Base-by-base conservation (phyloP, 225 moss, liverwort and hornwort species). In the Sphagnum tenellum region DNA sequence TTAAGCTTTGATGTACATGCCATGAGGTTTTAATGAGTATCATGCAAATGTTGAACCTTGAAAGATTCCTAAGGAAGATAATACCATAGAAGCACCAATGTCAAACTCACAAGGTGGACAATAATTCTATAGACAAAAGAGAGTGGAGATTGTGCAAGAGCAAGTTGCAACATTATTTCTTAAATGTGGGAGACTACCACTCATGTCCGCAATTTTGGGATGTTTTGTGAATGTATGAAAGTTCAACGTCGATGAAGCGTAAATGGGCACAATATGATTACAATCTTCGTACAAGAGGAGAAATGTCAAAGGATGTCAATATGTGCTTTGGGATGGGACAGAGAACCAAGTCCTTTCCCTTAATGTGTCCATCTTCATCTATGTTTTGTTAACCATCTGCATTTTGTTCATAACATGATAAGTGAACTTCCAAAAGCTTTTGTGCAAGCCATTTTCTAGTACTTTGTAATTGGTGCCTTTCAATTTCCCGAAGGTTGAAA, bases 161-260 rank as follows among this genome's bases (percentile, higher is more conserved):
- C 76, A 78, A 69, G 67, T 72, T 65, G 53, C 85, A 85, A 53
- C 85, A 78, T 57, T 85, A 81, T 62, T 72, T 76, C 47, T 85
- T 81, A 81, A 71, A 67, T 63, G 67, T 64, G 7, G 49, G 64
- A 14, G 57, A 66, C 10, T 64, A 70, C 53, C 47, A 12, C 46
- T 81, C 85, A 5, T 48, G 72, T 9, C 5, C 66, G 14, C 63
- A 62, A 4, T 81, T 78, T 57, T 64, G 74, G 44, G 11, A 12
- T 8, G 72, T 60, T 12, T 69, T 85, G 2, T 73, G 74, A 49
- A 51, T 46, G 5, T 85, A 81, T 45, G 85, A 85, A 85, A 66
- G 55, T 71, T 46, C 52, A 69, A 46, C 85, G 81, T 50, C 56
- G 46, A 56, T 69, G 71, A 45, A 81, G 81, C 56, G 70, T 65